Percentiles rank a stretch among this genome's conserved stretches.
Evolutionary conservation across 768 basidiomycete species (phyloP).

Genomic region (Podaxis rugospora): DNA sequence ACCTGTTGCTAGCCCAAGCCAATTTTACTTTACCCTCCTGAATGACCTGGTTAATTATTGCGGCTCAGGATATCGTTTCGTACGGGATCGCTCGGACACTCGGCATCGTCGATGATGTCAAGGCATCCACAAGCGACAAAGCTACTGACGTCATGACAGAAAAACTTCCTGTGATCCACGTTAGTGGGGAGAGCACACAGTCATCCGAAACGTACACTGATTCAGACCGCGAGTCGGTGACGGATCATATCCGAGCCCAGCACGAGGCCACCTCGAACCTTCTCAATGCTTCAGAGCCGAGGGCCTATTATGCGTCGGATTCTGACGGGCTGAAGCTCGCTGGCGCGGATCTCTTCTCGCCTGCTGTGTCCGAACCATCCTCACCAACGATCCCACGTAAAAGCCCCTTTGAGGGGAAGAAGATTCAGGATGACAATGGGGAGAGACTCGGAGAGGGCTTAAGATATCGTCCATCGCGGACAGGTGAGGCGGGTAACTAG

Average conservation of each 20-base stretch:
- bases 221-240: constrained; percentile 20
- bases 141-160: constrained; percentile 28
- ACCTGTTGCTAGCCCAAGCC: background rate
- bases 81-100: constrained; percentile 82
- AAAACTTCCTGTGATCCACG: constrained; percentile 26
- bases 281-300: constrained; percentile 20
- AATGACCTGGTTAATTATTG: background rate
- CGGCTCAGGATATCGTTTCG: constrained; percentile 65
- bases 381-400: constrained; percentile 55
- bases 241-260: background rate
- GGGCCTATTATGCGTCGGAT: constrained; percentile 48
- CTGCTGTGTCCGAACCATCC: constrained; percentile 59
- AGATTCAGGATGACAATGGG: constrained; percentile 18
- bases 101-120: constrained; percentile 70
- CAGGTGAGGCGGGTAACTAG: background rate
- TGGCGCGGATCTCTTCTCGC: constrained; percentile 72
- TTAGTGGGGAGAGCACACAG: constrained; percentile 24
- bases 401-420: constrained; percentile 15
- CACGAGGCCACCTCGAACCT: background rate
- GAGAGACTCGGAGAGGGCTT: constrained; percentile 14
- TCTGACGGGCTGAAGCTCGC: constrained; percentile 48
- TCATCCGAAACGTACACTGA: constrained; percentile 19
- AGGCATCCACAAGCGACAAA: constrained; percentile 67
- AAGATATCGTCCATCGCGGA: background rate
- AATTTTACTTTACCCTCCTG: background rate